Evolutionary conservation across 148 eudicot species (phyloP), one percentile per base, ranked within the genome.

Genomic region (Rhododendron henanense): DNA sequence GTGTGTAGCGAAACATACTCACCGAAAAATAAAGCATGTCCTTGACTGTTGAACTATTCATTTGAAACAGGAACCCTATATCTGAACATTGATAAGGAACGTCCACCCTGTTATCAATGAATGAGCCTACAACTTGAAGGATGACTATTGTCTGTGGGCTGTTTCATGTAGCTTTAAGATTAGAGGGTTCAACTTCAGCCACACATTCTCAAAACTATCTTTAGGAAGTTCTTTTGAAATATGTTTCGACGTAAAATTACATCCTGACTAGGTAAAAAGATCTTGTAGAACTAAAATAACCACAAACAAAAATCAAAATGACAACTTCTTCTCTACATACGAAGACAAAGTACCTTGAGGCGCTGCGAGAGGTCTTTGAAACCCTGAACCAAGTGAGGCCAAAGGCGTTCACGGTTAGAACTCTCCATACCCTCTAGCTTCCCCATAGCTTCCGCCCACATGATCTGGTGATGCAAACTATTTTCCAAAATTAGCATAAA

Each of bases 371-470:
- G 98, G 93, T 95, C 99, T 90, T 97, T 97, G 89, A 97, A 97
- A 45, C 99, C 98, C 88, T 94, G 94, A 73, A 92, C 94, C 92
- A 93, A 98, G 69, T 95, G 96, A 81, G 99, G 98, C 99, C 99
- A 97, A 51, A 97, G 89, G 74, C 98, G 98, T 85, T 97, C 98
- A 55, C 99, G 91, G 85, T 93, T 93, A 16, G 95, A 88, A 90
- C 94, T 93, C 88, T 97, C 99, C 99, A 97, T 95, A 63, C 99
- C 99, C 89, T 97, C 99, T 35, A 95, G 95, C 89, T 95, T 95
- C 47, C 96, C 98, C 94, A 95, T 92, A 39, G 99, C 98, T 90
- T 97, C 99, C 10, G 98, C 96, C 98, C 98, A 97, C 99, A 97
- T 97, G 84, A 95, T 93, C 99, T 97, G 92, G 25, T 84, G 88